Conservation (phyloP, 202 grass and related monocot species). For the Dendrocalamus latiflorus region DNA sequence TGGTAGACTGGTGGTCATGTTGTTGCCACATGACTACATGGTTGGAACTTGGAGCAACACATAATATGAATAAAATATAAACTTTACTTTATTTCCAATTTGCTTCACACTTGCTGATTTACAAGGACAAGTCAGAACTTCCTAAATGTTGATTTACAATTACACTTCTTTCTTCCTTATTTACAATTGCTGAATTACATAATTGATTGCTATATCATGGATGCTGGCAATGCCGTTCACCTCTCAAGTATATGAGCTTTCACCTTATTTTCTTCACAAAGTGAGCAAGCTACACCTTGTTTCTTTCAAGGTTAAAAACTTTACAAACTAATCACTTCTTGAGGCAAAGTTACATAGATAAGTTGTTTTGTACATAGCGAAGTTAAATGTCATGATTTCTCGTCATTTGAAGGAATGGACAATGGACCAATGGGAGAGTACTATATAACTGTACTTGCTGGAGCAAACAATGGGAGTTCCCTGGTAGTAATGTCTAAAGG, state of each 20-base stretch:
- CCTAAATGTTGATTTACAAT: too few relatives aligned
- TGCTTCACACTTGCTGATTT: too few relatives aligned
- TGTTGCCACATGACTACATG: too few relatives aligned
- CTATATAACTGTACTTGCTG: conserved; percentile 88
- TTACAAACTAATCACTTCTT: conserved; percentile 16
- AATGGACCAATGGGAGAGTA: conserved; percentile 99
- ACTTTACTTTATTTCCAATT: too few relatives aligned
- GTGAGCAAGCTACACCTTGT: conserved; percentile 47
- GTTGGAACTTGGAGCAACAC: too few relatives aligned
- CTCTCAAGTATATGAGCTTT: conserved; percentile 88
- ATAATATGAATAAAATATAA: too few relatives aligned
- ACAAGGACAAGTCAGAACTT: too few relatives aligned
- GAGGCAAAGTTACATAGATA: too few relatives aligned
- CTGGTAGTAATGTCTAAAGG: conserved; percentile 98
- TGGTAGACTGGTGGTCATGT: too few relatives aligned
- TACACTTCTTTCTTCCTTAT: too few relatives aligned
- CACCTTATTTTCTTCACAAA: conserved; percentile 95
- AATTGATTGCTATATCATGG: too few relatives aligned
- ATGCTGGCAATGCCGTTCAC: conserved; percentile 63
- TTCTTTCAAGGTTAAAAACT: conserved; percentile 6
- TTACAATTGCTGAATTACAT: too few relatives aligned
- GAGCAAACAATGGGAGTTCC: conserved; percentile 87
- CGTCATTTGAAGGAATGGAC: conserved; percentile 78
- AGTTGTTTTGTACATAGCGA: conserved; percentile 3
- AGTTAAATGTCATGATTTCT: conserved; percentile 26